Conservation (phyloP, 1,139 yeast species). For the Debaryomyces coudertii region DNA sequence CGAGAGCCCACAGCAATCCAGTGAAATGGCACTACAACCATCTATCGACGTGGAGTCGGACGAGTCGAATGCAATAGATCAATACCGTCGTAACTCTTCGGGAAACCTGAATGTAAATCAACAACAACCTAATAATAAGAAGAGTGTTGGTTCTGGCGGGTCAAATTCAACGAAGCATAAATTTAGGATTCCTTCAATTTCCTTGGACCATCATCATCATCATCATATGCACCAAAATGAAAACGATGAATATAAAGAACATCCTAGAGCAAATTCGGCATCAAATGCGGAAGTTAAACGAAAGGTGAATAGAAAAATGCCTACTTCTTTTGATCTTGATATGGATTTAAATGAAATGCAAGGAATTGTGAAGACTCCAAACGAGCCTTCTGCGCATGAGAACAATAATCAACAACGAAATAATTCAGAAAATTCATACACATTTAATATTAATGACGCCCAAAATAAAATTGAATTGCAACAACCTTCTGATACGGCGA, state of each 20-base stretch:
- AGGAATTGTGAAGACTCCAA: constrained; percentile 49
- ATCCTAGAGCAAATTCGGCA: not conserved
- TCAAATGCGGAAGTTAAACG: not conserved
- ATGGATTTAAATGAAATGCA: constrained; percentile 55
- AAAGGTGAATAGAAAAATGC: constrained; percentile 4
- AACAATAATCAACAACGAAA: not conserved
- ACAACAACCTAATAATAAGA: constrained; percentile 14
- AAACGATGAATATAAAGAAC: constrained; percentile 3
- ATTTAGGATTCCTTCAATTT: constrained; percentile 41
- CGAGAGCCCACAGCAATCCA: constrained; percentile 20
- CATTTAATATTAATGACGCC: constrained; percentile 5
- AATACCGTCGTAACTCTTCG: constrained; percentile 1
- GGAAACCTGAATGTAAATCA: not conserved
- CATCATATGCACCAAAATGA: constrained; percentile 15
- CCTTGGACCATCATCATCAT: constrained; percentile 36
- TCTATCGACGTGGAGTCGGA: constrained; percentile 5
- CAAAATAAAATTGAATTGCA: not conserved
- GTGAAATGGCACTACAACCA: constrained; percentile 2
- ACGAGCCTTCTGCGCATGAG: constrained; percentile 3
- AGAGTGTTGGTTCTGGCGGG: constrained; percentile 23
- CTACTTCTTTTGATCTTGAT: constrained; percentile 41
- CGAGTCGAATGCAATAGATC: constrained; percentile 4
- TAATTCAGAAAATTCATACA: constrained; percentile 13
- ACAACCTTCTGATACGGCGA: constrained; percentile 8
- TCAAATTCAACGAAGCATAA: constrained; percentile 20